phyloP scores from a whole-genome alignment of 306 rosid species.

The Dalbergia cultrata region DNA sequence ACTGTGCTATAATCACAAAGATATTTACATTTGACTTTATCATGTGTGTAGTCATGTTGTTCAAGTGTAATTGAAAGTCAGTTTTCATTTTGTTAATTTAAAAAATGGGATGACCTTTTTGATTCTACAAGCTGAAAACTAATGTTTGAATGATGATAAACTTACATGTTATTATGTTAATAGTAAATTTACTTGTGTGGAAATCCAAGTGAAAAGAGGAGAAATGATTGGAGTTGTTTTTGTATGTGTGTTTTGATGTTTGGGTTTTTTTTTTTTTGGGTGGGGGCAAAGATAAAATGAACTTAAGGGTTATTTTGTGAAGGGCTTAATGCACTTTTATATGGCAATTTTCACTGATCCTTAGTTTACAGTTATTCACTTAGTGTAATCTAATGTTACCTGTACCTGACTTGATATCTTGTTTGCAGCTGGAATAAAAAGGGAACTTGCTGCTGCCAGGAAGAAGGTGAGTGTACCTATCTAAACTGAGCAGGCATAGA shows the following conservation, averaged over 20 bases:
- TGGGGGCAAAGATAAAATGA: not conserved
- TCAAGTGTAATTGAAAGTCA: slow-evolving; percentile 13
- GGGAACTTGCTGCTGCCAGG: slow-evolving; percentile 79
- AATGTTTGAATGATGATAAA: slow-evolving; percentile 3
- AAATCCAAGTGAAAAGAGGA: not conserved
- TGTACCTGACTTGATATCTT: slow-evolving; percentile 38
- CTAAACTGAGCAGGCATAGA: slow-evolving; percentile 21
- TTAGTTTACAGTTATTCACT: not conserved
- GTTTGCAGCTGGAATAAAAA: slow-evolving; percentile 86
- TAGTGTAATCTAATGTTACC: slow-evolving; percentile 28
- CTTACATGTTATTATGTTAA: not conserved
- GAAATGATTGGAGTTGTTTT: too few relatives aligned
- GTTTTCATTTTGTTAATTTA: not conserved
- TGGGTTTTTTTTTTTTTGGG: too few relatives aligned
- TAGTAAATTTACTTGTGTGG: slow-evolving; percentile 1
- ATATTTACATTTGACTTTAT: not conserved
- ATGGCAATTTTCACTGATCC: slow-evolving; percentile 13
- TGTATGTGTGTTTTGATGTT: too few relatives aligned
- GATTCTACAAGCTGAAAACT: not conserved
- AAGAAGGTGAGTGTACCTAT: slow-evolving; percentile 64
- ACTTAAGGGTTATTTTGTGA: not conserved
- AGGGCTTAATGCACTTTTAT: not conserved
- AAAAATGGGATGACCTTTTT: slow-evolving; percentile 1
- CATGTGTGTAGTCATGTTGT: not conserved
- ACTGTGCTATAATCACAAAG: not conserved